phyloP scores from a whole-genome alignment of 1,284 basidiomycete genomes.

The Mixia osmundae region DNA sequence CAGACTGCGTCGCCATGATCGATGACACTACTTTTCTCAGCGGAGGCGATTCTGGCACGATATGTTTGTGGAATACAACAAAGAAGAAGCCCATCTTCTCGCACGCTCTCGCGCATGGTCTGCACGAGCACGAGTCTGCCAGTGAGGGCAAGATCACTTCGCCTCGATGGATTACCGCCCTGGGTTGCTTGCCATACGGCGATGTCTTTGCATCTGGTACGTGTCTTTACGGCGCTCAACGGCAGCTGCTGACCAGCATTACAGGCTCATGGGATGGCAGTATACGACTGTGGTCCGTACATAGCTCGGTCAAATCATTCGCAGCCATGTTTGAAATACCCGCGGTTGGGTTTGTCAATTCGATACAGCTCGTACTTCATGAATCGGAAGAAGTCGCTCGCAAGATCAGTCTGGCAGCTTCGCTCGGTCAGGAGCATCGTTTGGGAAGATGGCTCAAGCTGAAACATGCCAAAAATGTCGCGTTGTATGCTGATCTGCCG shows the following conservation, averaged over 20 bases:
- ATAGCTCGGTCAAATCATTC: slow-evolving; percentile 51
- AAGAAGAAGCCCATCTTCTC: slow-evolving; percentile 93
- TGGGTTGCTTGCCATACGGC: slow-evolving; percentile 61
- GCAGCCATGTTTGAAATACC: slow-evolving; percentile 35
- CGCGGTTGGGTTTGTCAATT: slow-evolving; percentile 63
- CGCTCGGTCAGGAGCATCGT: slow-evolving; percentile 63
- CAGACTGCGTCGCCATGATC: slow-evolving; percentile 81
- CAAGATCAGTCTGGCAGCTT: slow-evolving; percentile 47
- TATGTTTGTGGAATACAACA: slow-evolving; percentile 73
- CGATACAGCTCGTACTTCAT: slow-evolving; percentile 51
- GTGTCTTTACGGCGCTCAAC: slow-evolving; percentile 15
- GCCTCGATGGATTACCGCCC: slow-evolving; percentile 72
- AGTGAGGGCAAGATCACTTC: slow-evolving; percentile 41
- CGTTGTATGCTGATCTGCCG: slow-evolving; percentile 33
- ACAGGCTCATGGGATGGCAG: slow-evolving; percentile 75
- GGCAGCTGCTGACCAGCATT: background rate
- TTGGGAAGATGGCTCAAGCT: slow-evolving; percentile 66
- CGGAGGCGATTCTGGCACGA: slow-evolving; percentile 82
- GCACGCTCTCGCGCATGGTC: slow-evolving; percentile 60
- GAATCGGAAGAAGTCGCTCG: slow-evolving; percentile 26
- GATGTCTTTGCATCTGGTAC: slow-evolving; percentile 73
- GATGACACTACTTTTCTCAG: slow-evolving; percentile 81
- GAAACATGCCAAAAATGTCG: slow-evolving; percentile 47
- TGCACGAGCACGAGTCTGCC: slow-evolving; percentile 41
- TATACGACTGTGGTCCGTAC: slow-evolving; percentile 72